These are phyloP conservation scores for Hydrangea macrophylla DNA, from an alignment of 148 eudicot genomes.

Conservation along the genomic window DNA sequence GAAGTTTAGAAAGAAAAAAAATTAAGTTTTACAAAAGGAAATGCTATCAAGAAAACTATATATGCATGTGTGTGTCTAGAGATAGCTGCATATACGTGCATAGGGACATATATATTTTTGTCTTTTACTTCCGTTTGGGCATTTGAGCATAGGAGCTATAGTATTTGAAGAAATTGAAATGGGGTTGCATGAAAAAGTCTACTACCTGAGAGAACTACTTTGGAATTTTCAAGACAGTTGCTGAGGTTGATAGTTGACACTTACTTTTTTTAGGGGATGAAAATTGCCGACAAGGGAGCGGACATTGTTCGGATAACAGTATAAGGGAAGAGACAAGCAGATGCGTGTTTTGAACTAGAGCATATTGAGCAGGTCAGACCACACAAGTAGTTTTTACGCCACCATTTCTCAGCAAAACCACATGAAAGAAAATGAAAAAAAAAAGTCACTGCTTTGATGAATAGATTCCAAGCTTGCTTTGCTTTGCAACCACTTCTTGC, in stretches of 20 bases:
- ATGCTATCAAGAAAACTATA: no score
- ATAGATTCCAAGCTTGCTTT: background rate
- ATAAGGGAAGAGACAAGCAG: conserved; percentile 97
- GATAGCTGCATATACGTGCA: no score
- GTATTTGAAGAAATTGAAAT: no score
- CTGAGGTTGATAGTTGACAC: conserved; percentile 12
- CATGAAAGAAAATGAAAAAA: background rate
- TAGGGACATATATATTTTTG: no score
- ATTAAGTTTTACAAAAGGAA: no score
- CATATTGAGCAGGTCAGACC: conserved; percentile 23
- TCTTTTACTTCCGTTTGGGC: no score
- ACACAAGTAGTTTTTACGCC: background rate
- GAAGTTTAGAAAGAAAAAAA: no score
- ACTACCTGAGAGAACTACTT: no score
- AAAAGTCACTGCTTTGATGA: no score
- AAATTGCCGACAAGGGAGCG: conserved; percentile 93
- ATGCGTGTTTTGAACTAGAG: conserved; percentile 75
- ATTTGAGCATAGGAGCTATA: no score
- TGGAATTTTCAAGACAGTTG: background rate
- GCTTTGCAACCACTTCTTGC: background rate
- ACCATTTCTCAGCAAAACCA: background rate
- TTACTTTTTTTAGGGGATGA: conserved; percentile 79
- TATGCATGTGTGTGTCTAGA: no score
- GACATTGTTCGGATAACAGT: conserved; percentile 93
- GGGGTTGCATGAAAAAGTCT: no score